phyloP scores from a whole-genome alignment of 2,329 filamentous ascomycete genomes.

The Colletotrichum sp. region DNA sequence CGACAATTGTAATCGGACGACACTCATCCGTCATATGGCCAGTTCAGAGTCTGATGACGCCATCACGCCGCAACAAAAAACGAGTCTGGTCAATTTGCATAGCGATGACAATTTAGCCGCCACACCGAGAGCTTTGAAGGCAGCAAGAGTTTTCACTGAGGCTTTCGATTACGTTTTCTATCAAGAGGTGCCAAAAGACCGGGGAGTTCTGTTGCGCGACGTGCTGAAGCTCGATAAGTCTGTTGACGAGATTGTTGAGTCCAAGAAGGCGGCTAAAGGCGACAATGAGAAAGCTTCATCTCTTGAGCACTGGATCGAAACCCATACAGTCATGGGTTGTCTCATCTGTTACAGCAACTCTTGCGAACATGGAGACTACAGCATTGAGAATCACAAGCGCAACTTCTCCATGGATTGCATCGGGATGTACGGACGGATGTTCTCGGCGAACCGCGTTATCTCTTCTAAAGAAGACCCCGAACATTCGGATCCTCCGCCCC shows the following conservation, averaged over 20 bases:
- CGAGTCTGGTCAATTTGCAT: conserved; percentile 54
- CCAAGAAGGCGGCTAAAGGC: conserved; percentile 56
- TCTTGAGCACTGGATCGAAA: conserved; percentile 47
- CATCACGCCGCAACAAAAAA: conserved; percentile 61
- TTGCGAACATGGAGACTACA: conserved; percentile 66
- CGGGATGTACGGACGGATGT: conserved; percentile 21
- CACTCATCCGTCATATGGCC: conserved; percentile 59
- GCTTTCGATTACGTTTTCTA: conserved; percentile 64
- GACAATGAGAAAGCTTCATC: conserved; percentile 35
- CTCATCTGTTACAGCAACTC: conserved; percentile 66
- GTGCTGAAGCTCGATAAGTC: conserved; percentile 59
- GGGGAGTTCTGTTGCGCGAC: conserved; percentile 53
- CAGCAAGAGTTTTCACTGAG: conserved; percentile 57
- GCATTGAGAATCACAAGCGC: conserved; percentile 54
- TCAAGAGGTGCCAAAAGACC: conserved; percentile 31
- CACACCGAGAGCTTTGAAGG: conserved; percentile 44
- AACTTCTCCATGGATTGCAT: conserved; percentile 55
- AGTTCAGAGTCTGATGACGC: conserved; percentile 50
- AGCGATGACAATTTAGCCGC: conserved; percentile 41
- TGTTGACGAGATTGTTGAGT: conserved; percentile 58
- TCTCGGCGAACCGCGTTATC: conserved; percentile 14
- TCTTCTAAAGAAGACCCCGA: conserved; percentile 2
- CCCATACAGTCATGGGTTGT: conserved; percentile 61
- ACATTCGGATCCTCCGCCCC: conserved; percentile 18
- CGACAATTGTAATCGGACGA: conserved; percentile 56